Evolutionary conservation across 176 grass and related monocot genomes (phyloP).

Genomic region (Melocanna baccifera): DNA sequence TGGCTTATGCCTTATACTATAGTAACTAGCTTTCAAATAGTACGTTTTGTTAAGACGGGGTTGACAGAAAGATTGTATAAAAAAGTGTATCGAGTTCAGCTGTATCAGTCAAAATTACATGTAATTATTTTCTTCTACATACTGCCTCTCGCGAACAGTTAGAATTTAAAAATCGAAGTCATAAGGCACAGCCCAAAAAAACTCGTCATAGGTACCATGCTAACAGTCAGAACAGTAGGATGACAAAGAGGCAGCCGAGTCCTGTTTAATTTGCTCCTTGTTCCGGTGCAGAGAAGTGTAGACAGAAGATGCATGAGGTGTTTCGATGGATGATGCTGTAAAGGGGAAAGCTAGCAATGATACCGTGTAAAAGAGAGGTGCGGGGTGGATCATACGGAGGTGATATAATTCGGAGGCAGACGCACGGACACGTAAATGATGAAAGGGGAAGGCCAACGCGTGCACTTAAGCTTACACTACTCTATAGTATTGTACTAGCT

Average conservation of each 20-base stretch:
- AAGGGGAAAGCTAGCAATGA: conserved; percentile 5
- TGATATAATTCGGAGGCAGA: conserved; percentile 26
- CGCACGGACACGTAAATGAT: conserved; percentile 35
- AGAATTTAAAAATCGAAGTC: too few species aligned
- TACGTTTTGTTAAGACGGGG: too few species aligned
- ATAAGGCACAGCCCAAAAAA: too few species aligned
- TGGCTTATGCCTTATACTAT: too few species aligned
- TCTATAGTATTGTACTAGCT: background rate
- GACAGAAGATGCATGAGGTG: background rate
- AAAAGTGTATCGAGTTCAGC: too few species aligned
- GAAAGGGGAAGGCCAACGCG: background rate
- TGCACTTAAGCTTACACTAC: background rate
- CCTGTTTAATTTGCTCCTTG: background rate
- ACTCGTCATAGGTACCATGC: too few species aligned
- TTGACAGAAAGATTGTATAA: too few species aligned
- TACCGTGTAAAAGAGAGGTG: background rate
- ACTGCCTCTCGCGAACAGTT: too few species aligned
- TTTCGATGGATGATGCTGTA: conserved; percentile 7
- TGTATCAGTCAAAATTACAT: too few species aligned
- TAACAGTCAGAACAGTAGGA: background rate
- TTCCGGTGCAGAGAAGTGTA: background rate
- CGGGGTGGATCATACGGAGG: background rate
- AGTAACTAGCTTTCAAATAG: too few species aligned
- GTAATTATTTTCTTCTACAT: too few species aligned
- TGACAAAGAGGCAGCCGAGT: background rate